A percentile compares a stretch with the other conserved stretches of the same genome.
Conservation (phyloP, 179 eudicot species). For the Heliamphora pulchella region DNA sequence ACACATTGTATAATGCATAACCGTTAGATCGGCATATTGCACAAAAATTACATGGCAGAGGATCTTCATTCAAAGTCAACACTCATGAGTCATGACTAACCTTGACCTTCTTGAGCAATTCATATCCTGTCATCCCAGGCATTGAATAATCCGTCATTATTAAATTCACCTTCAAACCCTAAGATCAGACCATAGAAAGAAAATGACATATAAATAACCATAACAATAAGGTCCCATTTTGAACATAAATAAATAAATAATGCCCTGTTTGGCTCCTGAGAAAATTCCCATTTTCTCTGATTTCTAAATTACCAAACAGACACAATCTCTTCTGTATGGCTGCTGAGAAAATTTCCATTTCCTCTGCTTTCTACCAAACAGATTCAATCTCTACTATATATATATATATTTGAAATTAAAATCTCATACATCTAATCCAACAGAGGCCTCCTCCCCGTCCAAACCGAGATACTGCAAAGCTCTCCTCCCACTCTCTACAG, state of each 20-base stretch:
- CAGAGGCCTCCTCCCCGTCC: slow-evolving; percentile 40
- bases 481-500: slow-evolving; percentile 54
- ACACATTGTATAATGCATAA: too few species aligned
- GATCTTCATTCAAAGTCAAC: background rate
- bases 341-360: too few species aligned
- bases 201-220: slow-evolving; percentile 1
- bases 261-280: background rate
- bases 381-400: background rate
- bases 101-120: slow-evolving; percentile 67
- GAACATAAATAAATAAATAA: background rate
- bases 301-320: slow-evolving; percentile 3
- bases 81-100: slow-evolving; percentile 22
- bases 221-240: background rate
- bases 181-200: slow-evolving; percentile 7
- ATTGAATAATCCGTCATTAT: slow-evolving; percentile 77
- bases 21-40: background rate
- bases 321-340: background rate
- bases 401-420: background rate
- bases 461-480: slow-evolving; percentile 54
- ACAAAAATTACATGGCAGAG: background rate
- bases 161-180: slow-evolving; percentile 71
- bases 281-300: background rate
- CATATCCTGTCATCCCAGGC: slow-evolving; percentile 87
- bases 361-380: too few species aligned
- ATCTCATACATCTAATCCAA: slow-evolving; percentile 29